These are phyloP conservation scores for Phaeosphaeriaceae sp. DNA, from an alignment of 2,329 filamentous ascomycete species.

Conservation along the genomic window DNA sequence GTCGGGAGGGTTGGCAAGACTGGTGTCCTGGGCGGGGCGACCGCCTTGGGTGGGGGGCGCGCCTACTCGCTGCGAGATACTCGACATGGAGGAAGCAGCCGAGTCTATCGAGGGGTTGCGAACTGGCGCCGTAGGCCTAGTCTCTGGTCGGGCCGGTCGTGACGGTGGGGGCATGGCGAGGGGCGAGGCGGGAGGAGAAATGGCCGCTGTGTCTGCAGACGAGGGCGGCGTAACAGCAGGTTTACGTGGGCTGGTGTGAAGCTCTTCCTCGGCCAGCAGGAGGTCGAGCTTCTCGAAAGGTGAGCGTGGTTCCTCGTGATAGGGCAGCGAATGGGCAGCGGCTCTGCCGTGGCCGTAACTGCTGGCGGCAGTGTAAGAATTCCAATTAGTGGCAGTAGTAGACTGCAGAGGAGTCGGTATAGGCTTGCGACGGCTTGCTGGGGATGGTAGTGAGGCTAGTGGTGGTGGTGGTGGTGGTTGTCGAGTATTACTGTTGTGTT, in stretches of 20 bases:
- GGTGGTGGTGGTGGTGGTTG: slow-evolving; percentile 9
- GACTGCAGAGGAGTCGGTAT: slow-evolving; percentile 37
- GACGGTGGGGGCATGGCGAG: slow-evolving; percentile 45
- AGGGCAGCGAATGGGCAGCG: slow-evolving; percentile 23
- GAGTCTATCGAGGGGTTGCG: slow-evolving; percentile 93
- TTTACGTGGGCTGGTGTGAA: slow-evolving; percentile 11
- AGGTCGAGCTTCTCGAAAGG: slow-evolving; percentile 49
- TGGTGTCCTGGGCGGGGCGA: slow-evolving; percentile 61
- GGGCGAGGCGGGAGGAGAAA: slow-evolving; percentile 45
- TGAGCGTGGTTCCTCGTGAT: slow-evolving; percentile 43
- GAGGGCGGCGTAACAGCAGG: background rate
- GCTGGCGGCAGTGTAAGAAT: slow-evolving; percentile 17
- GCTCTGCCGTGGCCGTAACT: slow-evolving; percentile 15
- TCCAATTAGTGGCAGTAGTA: slow-evolving; percentile 15
- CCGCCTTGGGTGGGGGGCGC: slow-evolving; percentile 62
- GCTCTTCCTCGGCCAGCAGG: slow-evolving; percentile 44
- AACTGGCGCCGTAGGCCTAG: slow-evolving; percentile 50
- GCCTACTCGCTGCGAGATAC: slow-evolving; percentile 53
- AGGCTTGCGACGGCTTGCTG: slow-evolving; percentile 25
- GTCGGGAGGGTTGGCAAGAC: slow-evolving; percentile 69
- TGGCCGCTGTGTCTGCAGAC: slow-evolving; percentile 18
- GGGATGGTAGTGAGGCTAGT: background rate
- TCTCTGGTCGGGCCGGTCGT: slow-evolving; percentile 43
- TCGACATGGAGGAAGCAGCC: slow-evolving; percentile 71
- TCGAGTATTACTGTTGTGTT: background rate